Evolutionary conservation across 805 yeast species (phyloP).

Genomic region (Blastobotrys peoriensis): DNA sequence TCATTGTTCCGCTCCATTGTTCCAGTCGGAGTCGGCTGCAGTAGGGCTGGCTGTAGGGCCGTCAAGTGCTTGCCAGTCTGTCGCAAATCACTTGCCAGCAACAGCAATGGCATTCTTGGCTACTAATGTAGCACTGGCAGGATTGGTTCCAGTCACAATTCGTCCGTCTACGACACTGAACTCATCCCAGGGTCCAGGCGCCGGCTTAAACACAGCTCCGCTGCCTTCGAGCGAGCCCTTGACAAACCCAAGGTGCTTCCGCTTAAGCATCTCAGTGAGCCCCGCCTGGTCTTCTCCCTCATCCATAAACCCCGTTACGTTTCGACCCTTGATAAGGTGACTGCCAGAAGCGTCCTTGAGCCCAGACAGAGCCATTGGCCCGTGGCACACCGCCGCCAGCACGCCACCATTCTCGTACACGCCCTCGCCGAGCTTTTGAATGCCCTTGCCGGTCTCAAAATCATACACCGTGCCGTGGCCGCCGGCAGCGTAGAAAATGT

Average conservation of each 20-base stretch:
- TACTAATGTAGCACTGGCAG: constrained; percentile 32
- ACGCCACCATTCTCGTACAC: constrained; percentile 50
- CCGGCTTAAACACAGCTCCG: constrained; percentile 42
- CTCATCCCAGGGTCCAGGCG: constrained; percentile 47
- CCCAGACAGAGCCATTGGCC: constrained; percentile 53
- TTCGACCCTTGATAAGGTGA: constrained; percentile 45
- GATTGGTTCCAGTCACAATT: constrained; percentile 61
- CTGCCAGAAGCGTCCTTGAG: constrained; percentile 41
- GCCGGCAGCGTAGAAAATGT: constrained; percentile 55
- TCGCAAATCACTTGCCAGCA: too few species aligned
- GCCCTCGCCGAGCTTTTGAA: constrained; percentile 41
- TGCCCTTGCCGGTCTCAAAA: constrained; percentile 44
- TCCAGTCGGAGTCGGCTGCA: too few species aligned
- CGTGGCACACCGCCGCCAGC: constrained; percentile 63
- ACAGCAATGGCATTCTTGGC: background rate
- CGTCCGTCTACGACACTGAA: constrained; percentile 50
- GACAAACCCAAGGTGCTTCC: constrained; percentile 32
- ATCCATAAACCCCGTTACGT: constrained; percentile 56
- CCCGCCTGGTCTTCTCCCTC: constrained; percentile 41
- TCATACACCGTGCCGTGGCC: constrained; percentile 62
- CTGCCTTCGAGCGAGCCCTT: constrained; percentile 34
- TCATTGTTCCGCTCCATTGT: too few species aligned
- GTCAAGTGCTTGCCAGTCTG: too few species aligned
- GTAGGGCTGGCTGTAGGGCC: too few species aligned
- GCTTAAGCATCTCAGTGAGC: constrained; percentile 27